Conservation (phyloP, 176 grass and related monocot species). For the Oryza longistaminata region DNA sequence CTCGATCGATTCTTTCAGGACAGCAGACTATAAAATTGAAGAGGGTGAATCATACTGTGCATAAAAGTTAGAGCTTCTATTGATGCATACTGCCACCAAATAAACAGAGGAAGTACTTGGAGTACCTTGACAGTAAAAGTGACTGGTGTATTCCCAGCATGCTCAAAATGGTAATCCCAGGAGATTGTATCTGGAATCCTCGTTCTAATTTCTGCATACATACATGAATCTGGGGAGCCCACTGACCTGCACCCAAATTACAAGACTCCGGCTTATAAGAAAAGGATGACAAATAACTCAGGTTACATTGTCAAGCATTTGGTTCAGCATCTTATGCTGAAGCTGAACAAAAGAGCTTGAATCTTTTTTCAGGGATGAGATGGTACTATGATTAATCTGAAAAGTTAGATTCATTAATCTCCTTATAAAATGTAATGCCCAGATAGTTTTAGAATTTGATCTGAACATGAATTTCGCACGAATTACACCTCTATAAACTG, state of each 20-base stretch:
- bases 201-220: constrained; percentile 96
- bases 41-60: not conserved
- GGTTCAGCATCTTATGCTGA: not conserved
- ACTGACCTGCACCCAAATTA: constrained; percentile 52
- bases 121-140: constrained; percentile 80
- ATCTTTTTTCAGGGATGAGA: not conserved
- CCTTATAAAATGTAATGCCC: not conserved
- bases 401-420: not conserved
- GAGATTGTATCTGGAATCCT: constrained; percentile 92
- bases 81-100: not conserved
- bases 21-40: constrained; percentile 58
- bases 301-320: not conserved
- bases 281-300: not conserved
- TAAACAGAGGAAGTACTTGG: not conserved
- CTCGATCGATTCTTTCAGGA: constrained; percentile 88
- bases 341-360: not conserved
- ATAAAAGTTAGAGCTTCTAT: not conserved
- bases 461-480: not conserved
- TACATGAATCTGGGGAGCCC: constrained; percentile 73
- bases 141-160: constrained; percentile 62
- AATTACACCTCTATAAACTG: not conserved
- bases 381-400: not conserved
- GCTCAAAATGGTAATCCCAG: constrained; percentile 90
- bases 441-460: not conserved
- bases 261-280: not conserved